Evolutionary conservation across 306 rosid species (phyloP).

Genomic region (Quercus engelmannii): DNA sequence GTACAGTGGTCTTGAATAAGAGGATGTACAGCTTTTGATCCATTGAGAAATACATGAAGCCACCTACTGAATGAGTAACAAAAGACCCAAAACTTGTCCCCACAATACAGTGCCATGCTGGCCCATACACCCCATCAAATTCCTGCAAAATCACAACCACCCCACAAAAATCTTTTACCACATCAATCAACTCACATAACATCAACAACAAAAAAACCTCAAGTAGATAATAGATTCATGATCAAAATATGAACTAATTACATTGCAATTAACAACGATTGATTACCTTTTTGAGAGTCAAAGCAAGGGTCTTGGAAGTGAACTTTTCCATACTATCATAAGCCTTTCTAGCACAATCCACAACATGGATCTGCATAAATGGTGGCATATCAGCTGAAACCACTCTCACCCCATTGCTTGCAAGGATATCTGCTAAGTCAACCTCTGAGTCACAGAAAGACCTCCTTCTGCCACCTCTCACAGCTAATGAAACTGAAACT

Average conservation of each 20-base stretch:
- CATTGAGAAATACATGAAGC: conserved; percentile 89
- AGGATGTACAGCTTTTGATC: conserved; percentile 88
- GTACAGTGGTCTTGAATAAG: conserved; percentile 86
- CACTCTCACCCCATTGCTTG: conserved; percentile 71
- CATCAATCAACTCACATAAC: conserved; percentile 21
- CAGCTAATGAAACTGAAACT: conserved; percentile 36
- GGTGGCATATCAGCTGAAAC: conserved; percentile 95
- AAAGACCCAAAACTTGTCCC: conserved; percentile 96
- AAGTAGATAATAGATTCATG: not conserved
- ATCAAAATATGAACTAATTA: not conserved
- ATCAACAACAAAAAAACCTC: not conserved
- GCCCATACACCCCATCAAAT: conserved; percentile 93
- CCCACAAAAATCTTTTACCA: conserved; percentile 36
- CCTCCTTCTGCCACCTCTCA: conserved; percentile 54
- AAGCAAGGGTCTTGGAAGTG: conserved; percentile 88
- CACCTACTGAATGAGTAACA: conserved; percentile 93
- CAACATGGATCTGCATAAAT: conserved; percentile 97
- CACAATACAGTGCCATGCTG: conserved; percentile 98
- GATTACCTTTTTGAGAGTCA: conserved; percentile 75
- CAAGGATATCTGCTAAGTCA: conserved; percentile 63
- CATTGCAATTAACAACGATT: not conserved
- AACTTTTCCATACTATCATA: conserved; percentile 87
- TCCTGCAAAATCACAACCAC: conserved; percentile 61
- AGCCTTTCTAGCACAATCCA: conserved; percentile 76
- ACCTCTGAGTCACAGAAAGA: conserved; percentile 53